A percentile compares a stretch with the other conserved stretches of the same genome.
Evolutionary conservation across 2,329 filamentous ascomycete species (phyloP).

Genomic region (Fusarium sp.): DNA sequence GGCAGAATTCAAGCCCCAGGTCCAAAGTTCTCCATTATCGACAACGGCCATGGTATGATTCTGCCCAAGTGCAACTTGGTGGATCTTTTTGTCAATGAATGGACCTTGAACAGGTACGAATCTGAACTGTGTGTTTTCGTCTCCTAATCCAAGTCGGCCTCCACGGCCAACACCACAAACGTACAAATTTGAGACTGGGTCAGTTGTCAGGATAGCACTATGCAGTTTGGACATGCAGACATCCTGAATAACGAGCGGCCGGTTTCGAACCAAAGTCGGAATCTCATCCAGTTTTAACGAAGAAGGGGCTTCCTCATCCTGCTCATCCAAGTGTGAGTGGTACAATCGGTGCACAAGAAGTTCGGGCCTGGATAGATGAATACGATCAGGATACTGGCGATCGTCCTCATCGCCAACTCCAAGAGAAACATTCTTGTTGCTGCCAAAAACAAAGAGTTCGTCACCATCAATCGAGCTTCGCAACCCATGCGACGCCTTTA

Average conservation of each 20-base stretch:
- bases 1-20: constrained; percentile 90
- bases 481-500: constrained; percentile 31
- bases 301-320: constrained; percentile 49
- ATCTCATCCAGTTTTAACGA: constrained; percentile 63
- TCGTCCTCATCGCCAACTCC: constrained; percentile 97
- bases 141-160: constrained; percentile 87
- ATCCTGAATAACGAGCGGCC: constrained; percentile 81
- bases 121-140: constrained; percentile 88
- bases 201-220: constrained; percentile 86
- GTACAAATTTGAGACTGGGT: constrained; percentile 90
- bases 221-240: constrained; percentile 91
- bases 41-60: constrained; percentile 91
- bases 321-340: constrained; percentile 70
- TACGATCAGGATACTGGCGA: constrained; percentile 89
- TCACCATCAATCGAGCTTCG: constrained; percentile 66
- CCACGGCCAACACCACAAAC: constrained; percentile 92
- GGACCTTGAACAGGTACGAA: constrained; percentile 86
- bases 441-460: constrained; percentile 93
- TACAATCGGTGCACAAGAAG: constrained; percentile 81
- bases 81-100: constrained; percentile 78
- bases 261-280: constrained; percentile 77
- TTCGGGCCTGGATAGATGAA: constrained; percentile 80
- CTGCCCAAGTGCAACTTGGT: constrained; percentile 85
- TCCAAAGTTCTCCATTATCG: constrained; percentile 89
- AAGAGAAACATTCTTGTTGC: constrained; percentile 93